Evolutionary conservation across 345 rosid genomes (phyloP).

Genomic region (Ailanthus altissimus): DNA sequence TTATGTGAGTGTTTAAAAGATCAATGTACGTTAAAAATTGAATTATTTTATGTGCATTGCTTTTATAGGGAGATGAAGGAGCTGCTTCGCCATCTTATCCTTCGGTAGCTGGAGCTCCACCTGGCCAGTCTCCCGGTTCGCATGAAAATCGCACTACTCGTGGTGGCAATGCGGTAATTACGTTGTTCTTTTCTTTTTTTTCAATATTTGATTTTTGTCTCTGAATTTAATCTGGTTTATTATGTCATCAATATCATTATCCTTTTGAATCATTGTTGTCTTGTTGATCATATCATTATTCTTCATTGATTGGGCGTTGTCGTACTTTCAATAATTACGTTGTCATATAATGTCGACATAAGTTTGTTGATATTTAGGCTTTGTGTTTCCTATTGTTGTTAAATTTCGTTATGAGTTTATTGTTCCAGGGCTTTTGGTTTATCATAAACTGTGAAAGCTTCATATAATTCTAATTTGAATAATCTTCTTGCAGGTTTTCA

Average conservation of each 20-base stretch:
- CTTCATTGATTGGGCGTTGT: not conserved
- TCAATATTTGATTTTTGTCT: not conserved
- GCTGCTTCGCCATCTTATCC: slow-evolving; percentile 23
- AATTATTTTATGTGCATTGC: not conserved
- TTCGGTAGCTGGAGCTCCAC: slow-evolving; percentile 1
- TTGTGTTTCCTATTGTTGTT: not conserved
- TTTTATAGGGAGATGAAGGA: slow-evolving; percentile 45
- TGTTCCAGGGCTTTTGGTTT: slow-evolving; percentile 1
- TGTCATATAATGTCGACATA: not conserved
- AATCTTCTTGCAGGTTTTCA: slow-evolving; percentile 62
- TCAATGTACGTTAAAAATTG: slow-evolving; percentile 12
- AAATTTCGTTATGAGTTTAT: not conserved
- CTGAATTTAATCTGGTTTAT: slow-evolving; percentile 3
- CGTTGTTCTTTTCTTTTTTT: not conserved
- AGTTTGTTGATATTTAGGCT: not conserved
- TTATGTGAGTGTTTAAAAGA: not conserved
- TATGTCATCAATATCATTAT: not conserved
- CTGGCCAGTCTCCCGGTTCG: slow-evolving; percentile 24
- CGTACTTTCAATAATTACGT: not conserved
- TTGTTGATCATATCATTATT: not conserved
- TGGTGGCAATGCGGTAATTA: slow-evolving; percentile 50
- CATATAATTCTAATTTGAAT: not conserved
- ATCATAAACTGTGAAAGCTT: not conserved
- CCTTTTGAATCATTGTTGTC: not conserved
- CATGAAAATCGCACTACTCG: slow-evolving; percentile 43